Evolutionary conservation across 139 green algal genomes (phyloP), one percentile per base, ranked within the genome.

Genomic region (Volvox africanus): DNA sequence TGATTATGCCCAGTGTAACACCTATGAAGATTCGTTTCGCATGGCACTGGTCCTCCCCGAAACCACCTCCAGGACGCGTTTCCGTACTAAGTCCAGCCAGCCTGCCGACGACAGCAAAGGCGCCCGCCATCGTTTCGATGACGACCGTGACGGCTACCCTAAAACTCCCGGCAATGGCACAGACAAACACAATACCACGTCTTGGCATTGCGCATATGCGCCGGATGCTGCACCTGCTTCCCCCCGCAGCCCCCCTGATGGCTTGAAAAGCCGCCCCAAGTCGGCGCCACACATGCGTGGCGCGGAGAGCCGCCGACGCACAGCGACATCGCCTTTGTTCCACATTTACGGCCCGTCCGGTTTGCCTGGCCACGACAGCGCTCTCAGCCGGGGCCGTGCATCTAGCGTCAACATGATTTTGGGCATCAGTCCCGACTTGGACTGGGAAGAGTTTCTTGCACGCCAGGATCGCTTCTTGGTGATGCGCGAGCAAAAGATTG

Each of bases 391-490:
- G 33, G 62, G 61, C 82, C 24, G n/a, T 21, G n/a, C 61, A 28
- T 33, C 18, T 19, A 50, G 55, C 82, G 32, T 61, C 1, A 50
- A 79, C 50, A 85, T 22, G 16, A 85, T 73, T 14, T 14, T 85
- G 22, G 36, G 37, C 88, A 85, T 92, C 30, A 65, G 76, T 20
- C 84, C 82, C 1, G 65, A 93, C 0, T 68, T 93, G 85, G 85
- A 93, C 36, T 93, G 90, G 90, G 84, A 91, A 18, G 90, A 93
- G 50, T 93, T 93, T 78, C 20, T 93, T 18, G 68, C 32, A 21
- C 85, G 90, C 19, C 90, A 93, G 84, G 82, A 83, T 16, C 61
- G 36, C 32, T 93, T 93, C 84, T 50, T 93, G 71, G 67, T 50
- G 14, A 55, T 84, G 26, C 77, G 82, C 20, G 55, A 84, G 22